Evolutionary conservation across 176 grass and related monocot genomes (phyloP), one percentile per base, ranked within the genome.

Genomic region (Cocos nucifera): DNA sequence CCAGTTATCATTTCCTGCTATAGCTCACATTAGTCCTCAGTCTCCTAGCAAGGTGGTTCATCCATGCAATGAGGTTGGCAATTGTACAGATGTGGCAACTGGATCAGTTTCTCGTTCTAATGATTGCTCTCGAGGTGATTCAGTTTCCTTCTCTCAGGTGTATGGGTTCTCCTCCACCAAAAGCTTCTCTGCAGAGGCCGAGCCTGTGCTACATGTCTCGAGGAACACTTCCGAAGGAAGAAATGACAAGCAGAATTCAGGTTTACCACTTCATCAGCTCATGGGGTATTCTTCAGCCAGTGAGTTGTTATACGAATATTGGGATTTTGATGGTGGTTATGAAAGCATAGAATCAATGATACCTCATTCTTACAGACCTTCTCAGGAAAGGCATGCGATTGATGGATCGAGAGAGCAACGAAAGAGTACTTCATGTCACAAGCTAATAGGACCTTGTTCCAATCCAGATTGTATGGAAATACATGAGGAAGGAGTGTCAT

Each of bases 281-380:
- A 89, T 98, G 94, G 94, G 94, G 35, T 98, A 98, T 73, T 78
- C 81, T 74, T 98, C 94, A 44, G 94, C 94, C 26, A 92, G 77
- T 7, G 87, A 98, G 30, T 75, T 98, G 56, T 63, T 98, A 62
- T 75, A 71, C 48, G 64, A 79, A 23, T 68, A 62, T 44, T 73
- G 51, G 29, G 69, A 74, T 25, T 63, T 71, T 51, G 86, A 84
- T 39, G 71, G 67, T 25, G 1, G 9, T 44, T 15, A 51, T 17
- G 21, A 22, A 48, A 18, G 17, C 35, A 44, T 44, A 15, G 24
- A 24, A 59, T 17, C 24, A 18, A 27, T 27, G 16, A 24, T 59
- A 17, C 25, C 22, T 24, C 57, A 59, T 27, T 59, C 57, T 10
- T 3, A 6, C 6, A 18, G 57, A 24, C 6, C 57, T 27, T 59